These are phyloP conservation scores for Buxus sempervirens DNA, from an alignment of 164 flowering plant genomes.

Conservation along the genomic window DNA sequence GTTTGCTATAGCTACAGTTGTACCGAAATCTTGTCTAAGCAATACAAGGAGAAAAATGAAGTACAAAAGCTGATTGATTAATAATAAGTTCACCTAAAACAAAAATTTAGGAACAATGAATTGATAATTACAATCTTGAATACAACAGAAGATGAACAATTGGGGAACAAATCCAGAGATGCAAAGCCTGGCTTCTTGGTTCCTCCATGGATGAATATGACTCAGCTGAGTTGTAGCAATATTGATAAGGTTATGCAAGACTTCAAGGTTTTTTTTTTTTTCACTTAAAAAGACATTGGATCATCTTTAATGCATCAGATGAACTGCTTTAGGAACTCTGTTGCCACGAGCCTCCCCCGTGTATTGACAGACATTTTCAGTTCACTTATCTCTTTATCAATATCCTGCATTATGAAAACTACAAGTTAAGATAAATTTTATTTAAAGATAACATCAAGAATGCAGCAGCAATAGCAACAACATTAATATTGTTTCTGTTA, in stretches of 20 bases:
- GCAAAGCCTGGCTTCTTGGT: not conserved
- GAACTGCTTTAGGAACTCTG: conserved; percentile 92
- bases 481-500: not conserved
- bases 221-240: not conserved
- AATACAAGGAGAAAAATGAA: too few relatives aligned
- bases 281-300: not conserved
- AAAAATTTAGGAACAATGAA: too few relatives aligned
- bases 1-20: too few relatives aligned
- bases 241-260: not conserved
- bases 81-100: too few relatives aligned
- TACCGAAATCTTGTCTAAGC: too few relatives aligned
- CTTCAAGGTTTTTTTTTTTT: not conserved
- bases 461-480: not conserved
- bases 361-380: conserved; percentile 90
- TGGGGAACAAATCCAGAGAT: not conserved
- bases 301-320: conserved; percentile 27
- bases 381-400: conserved; percentile 95
- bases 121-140: too few relatives aligned
- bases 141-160: not conserved
- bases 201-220: not conserved
- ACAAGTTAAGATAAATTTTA: not conserved
- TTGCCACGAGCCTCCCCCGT: conserved; percentile 91
- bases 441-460: conserved; percentile 1
- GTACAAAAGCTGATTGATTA: too few relatives aligned
- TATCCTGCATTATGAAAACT: conserved; percentile 59